Evolutionary conservation across 768 basidiomycete genomes (phyloP), one percentile per base, ranked within the genome.

Genomic region (Lyophyllum decastes): DNA sequence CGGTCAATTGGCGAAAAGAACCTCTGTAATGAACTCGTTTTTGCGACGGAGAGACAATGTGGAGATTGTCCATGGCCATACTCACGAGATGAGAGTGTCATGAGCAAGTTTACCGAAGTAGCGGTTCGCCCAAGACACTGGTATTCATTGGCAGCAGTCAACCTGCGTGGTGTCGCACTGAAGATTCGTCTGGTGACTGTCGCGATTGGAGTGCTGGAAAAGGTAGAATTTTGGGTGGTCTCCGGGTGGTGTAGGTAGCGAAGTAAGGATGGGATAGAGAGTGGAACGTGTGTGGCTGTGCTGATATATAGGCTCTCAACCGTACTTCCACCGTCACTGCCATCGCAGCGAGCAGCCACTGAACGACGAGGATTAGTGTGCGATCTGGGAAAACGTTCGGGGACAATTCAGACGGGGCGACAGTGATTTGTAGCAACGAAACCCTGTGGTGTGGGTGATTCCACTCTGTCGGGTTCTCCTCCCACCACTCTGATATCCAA

Each of bases 381-480:
- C 46, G 14, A 47, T 22, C 24, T 27, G 35, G 19, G 49, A 47
- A 4, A 19, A 30, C 30, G 30, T 10, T 30, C 25, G 19, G 26
- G 47, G 45, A 40, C 49, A 41, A 47, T 30, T 10, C 30, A 30
- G 30, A 41, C 56, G 22, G 24, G 41, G 33, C 48, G 35, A 43
- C 46, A 54, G 49, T 34, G 24, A 43, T 44, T 55, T 60, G 26
- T 57, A 38, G 60, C 41, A 24, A 26, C 54, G 52, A 61, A 57
- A 65, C 62, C 54, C 61, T 57, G 57, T 52, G 58, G 64, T 63
- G 68, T 71, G 70, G 68, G 64, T 62, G 64, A 66, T 70, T 70
- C 76, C 76, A 76, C 71, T 77, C 70, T 73, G 62, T 76, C 72
- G 76, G 76, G 74, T 77, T 73, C 64, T 60, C 52, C 59, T 64